Base-by-base conservation (phyloP, 208 protist genomes). In the Sergeia podlipaevii region DNA sequence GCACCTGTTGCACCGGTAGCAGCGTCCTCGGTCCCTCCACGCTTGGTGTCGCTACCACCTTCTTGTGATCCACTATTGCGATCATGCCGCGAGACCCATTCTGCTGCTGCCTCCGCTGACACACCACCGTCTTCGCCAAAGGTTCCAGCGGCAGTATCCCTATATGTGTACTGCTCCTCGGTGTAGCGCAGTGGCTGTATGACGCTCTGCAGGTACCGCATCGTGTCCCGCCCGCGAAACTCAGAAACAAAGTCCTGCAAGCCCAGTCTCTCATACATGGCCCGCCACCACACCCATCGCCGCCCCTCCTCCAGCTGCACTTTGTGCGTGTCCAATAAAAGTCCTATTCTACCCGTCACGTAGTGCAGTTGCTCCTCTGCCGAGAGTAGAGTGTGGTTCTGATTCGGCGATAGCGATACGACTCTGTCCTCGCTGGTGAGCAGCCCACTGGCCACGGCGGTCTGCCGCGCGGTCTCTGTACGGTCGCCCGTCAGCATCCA, bases 401-500 rank as follows among this genome's bases (percentile, higher is more conserved):
- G 60, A 0, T 72, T 52, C 10, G 81, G 69, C 7, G 72, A 70
- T 20, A 89, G 53, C 6, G 61, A 67, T 32, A 80, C 41, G 24
- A 83, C 39, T 29, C 41, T 60, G 44, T 89, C 81, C 23, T 55
- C 10, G 2, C 58, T 42, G 18, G 62, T 55, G 11, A 85, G 61
- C 28, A 89, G 63, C 10, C 77, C 77, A 37, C 77, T 83, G 10
- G 77, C 70, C n/a, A 85, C 62, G 26, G 84, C 96, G 54, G 98
- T 98, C 70, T 98, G 95, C 49, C 94, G 89, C 24, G 97, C 97
- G 37, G 97, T 99, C 73, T 98, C 87, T 42, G 82, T 70, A 72
- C 98, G 98, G 76, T 99, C 98, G 34, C 98, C 98, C 28, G 98
- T 99, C 38, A 99, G 71, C 95, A 98, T 97, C 93, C 93, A 98